Percentiles rank a stretch among this genome's conserved stretches.
phyloP scores from a whole-genome alignment of 2,329 filamentous ascomycete species.

The Alternaria sp. region DNA sequence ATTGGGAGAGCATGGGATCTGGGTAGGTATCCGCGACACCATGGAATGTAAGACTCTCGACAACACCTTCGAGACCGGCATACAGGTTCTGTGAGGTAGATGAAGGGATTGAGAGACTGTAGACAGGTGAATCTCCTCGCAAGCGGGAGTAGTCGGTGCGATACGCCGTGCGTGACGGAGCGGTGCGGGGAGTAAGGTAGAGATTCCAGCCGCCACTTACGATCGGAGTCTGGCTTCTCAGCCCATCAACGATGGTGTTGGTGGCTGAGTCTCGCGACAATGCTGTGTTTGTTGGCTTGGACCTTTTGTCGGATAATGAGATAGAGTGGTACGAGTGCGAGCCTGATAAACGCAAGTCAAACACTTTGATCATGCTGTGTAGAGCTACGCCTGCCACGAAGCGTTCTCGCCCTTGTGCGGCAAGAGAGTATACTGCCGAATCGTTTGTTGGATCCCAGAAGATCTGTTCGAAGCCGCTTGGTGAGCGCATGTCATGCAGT shows the following conservation, averaged over 20 bases:
- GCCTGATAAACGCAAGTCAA: constrained; percentile 63
- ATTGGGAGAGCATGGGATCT: constrained; percentile 48
- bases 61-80: constrained; percentile 55
- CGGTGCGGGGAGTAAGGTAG: constrained; percentile 51
- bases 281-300: neutral
- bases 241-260: constrained; percentile 20
- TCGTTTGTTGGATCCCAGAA: constrained; percentile 65
- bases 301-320: constrained; percentile 18
- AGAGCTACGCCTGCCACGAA: constrained; percentile 64
- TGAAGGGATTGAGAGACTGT: constrained; percentile 56
- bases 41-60: constrained; percentile 54
- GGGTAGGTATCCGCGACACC: constrained; percentile 52
- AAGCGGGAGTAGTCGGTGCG: constrained; percentile 25
- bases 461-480: constrained; percentile 53
- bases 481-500: constrained; percentile 67
- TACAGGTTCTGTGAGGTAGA: constrained; percentile 54
- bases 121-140: constrained; percentile 52
- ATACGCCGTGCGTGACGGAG: constrained; percentile 19
- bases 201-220: constrained; percentile 53
- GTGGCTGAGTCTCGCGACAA: constrained; percentile 15
- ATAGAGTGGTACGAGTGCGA: constrained; percentile 49
- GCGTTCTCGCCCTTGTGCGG: constrained; percentile 62
- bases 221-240: neutral
- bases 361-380: constrained; percentile 67
- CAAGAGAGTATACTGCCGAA: constrained; percentile 65